A percentile compares a stretch with the other conserved stretches of the same genome.
phyloP scores from a whole-genome alignment of 768 basidiomycete species.

The Panellus pusillus region DNA sequence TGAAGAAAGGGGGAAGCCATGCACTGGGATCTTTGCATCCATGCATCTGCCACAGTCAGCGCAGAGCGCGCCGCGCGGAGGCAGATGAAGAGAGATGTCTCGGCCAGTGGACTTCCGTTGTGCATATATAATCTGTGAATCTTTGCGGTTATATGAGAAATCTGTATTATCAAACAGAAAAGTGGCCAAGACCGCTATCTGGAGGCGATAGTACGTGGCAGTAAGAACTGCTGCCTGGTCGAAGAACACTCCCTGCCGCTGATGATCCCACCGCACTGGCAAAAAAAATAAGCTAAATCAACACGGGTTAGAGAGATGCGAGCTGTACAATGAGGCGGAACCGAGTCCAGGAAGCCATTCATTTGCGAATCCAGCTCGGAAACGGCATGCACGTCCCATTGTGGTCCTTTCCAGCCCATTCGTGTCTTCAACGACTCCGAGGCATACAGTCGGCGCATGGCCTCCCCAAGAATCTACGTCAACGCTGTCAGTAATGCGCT shows the following conservation, averaged over 20 bases:
- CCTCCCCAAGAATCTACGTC: neutral
- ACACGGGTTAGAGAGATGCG: neutral
- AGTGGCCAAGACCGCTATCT: constrained; percentile 49
- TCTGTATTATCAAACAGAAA: constrained; percentile 13
- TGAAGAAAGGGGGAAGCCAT: no score
- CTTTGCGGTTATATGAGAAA: neutral
- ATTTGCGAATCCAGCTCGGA: constrained; percentile 52
- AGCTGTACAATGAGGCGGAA: constrained; percentile 43
- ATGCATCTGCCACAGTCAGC: no score
- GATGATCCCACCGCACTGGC: constrained; percentile 37
- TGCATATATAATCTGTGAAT: constrained; percentile 25
- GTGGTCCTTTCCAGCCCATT: constrained; percentile 33
- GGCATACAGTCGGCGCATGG: constrained; percentile 14
- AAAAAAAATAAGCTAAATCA: neutral
- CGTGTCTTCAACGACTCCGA: constrained; percentile 38
- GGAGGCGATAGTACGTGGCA: constrained; percentile 39
- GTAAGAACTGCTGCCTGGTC: constrained; percentile 44
- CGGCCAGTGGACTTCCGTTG: neutral
- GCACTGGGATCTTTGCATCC: no score
- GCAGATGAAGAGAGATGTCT: constrained; percentile 17
- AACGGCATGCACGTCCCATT: constrained; percentile 44
- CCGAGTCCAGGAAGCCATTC: constrained; percentile 49
- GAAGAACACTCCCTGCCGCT: constrained; percentile 30
- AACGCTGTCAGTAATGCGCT: no score
- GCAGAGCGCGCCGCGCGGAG: no score